Evolutionary conservation across 768 basidiomycete species (phyloP).

Genomic region (Rhizopogon salebrosus): DNA sequence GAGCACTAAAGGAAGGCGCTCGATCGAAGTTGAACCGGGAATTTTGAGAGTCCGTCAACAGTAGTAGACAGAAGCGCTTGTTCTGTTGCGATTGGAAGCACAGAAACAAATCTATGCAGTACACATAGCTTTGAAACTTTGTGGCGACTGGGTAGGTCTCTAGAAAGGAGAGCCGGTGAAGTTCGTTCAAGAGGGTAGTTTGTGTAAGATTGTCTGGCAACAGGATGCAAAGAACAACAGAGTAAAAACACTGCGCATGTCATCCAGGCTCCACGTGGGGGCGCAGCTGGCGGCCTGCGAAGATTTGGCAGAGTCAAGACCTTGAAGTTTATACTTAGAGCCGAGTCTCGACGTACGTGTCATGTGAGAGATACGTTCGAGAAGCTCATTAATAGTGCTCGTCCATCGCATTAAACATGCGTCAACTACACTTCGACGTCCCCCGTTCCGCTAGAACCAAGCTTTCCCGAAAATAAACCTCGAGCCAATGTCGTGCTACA

Average conservation of each 20-base stretch:
- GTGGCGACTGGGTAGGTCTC: neutral
- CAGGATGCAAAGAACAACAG: no score
- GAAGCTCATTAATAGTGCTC: slow-evolving; percentile 5
- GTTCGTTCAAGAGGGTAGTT: neutral
- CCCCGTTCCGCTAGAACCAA: neutral
- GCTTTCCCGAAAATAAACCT: no score
- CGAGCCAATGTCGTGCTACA: neutral
- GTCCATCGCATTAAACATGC: slow-evolving; percentile 3
- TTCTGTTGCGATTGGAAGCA: neutral
- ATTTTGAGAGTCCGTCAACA: neutral
- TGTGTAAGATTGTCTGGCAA: neutral
- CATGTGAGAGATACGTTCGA: slow-evolving; percentile 3
- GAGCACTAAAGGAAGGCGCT: no score
- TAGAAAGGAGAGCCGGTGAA: neutral
- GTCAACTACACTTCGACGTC: no score
- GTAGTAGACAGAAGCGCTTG: neutral
- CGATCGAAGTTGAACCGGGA: neutral
- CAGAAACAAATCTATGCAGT: no score
- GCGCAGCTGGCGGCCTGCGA: neutral
- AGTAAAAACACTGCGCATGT: no score
- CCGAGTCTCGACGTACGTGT: neutral
- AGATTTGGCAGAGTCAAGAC: no score
- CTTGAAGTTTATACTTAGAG: slow-evolving; percentile 1
- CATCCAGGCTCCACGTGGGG: neutral
- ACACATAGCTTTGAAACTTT: neutral